These are phyloP conservation scores for Perkinsela sp. DNA, from an alignment of 208 protist species.

Conservation along the genomic window DNA sequence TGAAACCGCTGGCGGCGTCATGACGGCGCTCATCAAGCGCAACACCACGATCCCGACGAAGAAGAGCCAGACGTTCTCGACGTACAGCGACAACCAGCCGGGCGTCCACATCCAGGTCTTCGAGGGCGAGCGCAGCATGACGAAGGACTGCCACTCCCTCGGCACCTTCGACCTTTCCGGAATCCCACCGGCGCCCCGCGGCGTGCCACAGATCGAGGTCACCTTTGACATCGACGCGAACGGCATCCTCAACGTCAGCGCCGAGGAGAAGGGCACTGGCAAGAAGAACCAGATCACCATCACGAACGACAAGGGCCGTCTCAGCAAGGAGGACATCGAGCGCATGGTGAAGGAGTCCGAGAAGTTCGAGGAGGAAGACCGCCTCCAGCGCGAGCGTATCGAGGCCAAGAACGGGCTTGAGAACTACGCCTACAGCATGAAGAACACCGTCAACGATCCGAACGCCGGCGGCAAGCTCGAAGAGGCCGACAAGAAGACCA, in stretches of 20 bases:
- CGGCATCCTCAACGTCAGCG: slow-evolving; percentile 82
- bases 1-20: slow-evolving; percentile 67
- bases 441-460: slow-evolving; percentile 73
- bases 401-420: slow-evolving; percentile 58
- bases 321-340: slow-evolving; percentile 59
- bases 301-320: slow-evolving; percentile 64
- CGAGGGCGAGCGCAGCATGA: slow-evolving; percentile 89
- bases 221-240: slow-evolving; percentile 89
- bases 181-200: slow-evolving; percentile 81
- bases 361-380: slow-evolving; percentile 48
- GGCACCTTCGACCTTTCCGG: slow-evolving; percentile 85
- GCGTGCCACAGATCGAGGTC: slow-evolving; percentile 83
- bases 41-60: slow-evolving; percentile 23
- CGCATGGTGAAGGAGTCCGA: slow-evolving; percentile 58
- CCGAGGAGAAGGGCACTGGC: slow-evolving; percentile 77
- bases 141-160: slow-evolving; percentile 86
- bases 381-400: slow-evolving; percentile 17
- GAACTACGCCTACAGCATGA: slow-evolving; percentile 74
- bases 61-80: slow-evolving; percentile 29
- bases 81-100: slow-evolving; percentile 30
- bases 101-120: slow-evolving; percentile 70
- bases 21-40: slow-evolving; percentile 40
- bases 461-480: slow-evolving; percentile 60
- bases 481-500: slow-evolving; percentile 55
- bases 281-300: slow-evolving; percentile 85